phyloP scores from a whole-genome alignment of 1,284 basidiomycete genomes.

The Omphalotus olearius region DNA sequence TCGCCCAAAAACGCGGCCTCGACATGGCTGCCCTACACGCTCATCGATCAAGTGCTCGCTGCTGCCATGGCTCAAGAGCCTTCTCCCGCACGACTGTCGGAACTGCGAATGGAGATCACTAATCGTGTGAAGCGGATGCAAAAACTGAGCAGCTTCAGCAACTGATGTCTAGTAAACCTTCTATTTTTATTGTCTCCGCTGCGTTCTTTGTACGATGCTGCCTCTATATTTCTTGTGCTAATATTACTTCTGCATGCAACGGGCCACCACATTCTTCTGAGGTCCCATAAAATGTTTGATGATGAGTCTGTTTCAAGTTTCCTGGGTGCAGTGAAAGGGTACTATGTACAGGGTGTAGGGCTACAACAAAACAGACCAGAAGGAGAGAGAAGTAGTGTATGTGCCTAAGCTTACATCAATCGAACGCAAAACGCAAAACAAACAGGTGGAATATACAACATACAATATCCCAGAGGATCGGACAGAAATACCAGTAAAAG shows the following conservation, averaged over 20 bases:
- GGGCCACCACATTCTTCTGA: background rate
- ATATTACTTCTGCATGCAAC: too few species aligned
- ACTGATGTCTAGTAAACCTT: too few species aligned
- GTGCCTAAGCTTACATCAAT: background rate
- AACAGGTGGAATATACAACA: background rate
- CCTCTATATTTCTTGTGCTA: slow-evolving; percentile 1
- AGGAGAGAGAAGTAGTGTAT: too few species aligned
- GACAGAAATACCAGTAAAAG: background rate
- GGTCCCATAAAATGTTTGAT: background rate
- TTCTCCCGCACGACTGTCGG: slow-evolving; percentile 34
- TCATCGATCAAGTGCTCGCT: slow-evolving; percentile 82
- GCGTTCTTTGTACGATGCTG: slow-evolving; percentile 1
- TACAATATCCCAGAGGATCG: background rate
- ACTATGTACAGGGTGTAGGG: slow-evolving; percentile 1
- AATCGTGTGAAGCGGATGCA: slow-evolving; percentile 62
- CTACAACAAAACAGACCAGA: background rate
- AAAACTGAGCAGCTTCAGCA: slow-evolving; percentile 37
- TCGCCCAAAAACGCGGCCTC: slow-evolving; percentile 51
- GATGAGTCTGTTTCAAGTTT: background rate
- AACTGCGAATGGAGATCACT: slow-evolving; percentile 53
- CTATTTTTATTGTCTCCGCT: background rate
- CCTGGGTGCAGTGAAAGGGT: background rate
- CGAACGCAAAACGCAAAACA: background rate
- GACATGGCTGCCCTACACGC: slow-evolving; percentile 81
- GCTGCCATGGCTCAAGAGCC: slow-evolving; percentile 53